Evolutionary conservation across 1,284 basidiomycete genomes (phyloP).

Genomic region (Somion occarium): DNA sequence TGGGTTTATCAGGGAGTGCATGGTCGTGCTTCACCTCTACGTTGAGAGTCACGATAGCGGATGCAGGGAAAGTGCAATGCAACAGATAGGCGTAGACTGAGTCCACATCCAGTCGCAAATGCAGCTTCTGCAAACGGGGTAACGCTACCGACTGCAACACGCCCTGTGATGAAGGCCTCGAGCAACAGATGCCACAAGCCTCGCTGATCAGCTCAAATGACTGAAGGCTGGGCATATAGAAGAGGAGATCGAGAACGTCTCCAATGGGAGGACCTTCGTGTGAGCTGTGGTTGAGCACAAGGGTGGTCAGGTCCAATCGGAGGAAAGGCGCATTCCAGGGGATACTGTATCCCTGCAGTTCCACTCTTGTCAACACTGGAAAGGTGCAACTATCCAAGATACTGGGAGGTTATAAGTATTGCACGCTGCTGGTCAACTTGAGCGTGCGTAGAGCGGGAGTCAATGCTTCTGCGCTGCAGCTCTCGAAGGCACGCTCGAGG

Average conservation of each 20-base stretch:
- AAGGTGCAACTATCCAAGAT: background rate
- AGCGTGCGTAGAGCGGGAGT: background rate
- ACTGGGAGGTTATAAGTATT: background rate
- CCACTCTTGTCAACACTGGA: background rate
- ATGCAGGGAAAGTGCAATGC: no score
- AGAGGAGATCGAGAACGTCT: background rate
- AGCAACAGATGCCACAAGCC: background rate
- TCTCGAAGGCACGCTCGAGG: background rate
- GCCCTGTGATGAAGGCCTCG: background rate
- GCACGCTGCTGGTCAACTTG: background rate
- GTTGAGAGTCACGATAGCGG: no score
- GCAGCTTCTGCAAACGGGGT: background rate
- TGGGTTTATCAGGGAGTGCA: no score
- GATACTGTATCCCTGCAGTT: background rate
- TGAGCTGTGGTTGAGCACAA: background rate
- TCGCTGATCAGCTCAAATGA: no score
- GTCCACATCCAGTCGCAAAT: background rate
- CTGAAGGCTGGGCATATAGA: background rate
- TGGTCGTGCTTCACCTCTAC: no score
- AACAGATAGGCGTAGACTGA: background rate
- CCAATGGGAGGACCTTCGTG: background rate
- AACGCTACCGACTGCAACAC: background rate
- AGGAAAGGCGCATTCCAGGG: background rate
- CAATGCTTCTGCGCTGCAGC: background rate
- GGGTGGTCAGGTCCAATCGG: background rate